Conservation (phyloP, 805 yeast genomes). For the Saturnispora saitoi region DNA sequence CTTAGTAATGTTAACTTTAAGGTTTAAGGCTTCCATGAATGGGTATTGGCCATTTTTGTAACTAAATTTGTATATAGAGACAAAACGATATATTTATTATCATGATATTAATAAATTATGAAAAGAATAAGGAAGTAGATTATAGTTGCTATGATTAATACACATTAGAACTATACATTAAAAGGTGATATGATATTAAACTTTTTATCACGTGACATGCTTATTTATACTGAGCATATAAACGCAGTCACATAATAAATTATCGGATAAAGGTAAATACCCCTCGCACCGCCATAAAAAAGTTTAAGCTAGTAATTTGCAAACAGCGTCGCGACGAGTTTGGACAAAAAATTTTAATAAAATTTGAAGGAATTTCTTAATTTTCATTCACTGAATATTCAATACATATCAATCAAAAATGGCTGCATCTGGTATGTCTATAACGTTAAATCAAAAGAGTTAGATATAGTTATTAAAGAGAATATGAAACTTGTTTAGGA, state of each 20-base stretch:
- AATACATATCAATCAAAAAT: slow-evolving; percentile 25
- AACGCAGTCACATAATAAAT: background rate
- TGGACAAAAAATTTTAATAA: background rate
- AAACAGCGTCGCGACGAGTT: background rate
- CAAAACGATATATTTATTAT: background rate
- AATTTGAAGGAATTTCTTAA: background rate
- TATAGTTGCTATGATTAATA: no score
- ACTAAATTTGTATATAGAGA: background rate
- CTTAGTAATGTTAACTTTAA: slow-evolving; percentile 17
- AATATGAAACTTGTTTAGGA: no score
- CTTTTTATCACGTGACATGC: no score
- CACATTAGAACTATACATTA: no score
- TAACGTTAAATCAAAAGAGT: background rate
- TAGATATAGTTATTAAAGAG: background rate
- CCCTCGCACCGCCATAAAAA: slow-evolving; percentile 3
- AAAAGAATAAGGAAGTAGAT: no score
- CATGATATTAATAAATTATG: background rate
- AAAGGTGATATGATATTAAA: no score
- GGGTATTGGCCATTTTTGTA: background rate
- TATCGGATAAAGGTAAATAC: background rate
- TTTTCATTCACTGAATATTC: background rate
- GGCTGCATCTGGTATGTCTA: slow-evolving; percentile 61
- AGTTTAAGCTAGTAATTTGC: background rate
- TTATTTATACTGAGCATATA: background rate
- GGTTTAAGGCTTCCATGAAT: background rate